Evolutionary conservation across 2,329 filamentous ascomycete genomes (phyloP), one percentile per base, ranked within the genome.

Genomic region (Thermochaetoides dissita): DNA sequence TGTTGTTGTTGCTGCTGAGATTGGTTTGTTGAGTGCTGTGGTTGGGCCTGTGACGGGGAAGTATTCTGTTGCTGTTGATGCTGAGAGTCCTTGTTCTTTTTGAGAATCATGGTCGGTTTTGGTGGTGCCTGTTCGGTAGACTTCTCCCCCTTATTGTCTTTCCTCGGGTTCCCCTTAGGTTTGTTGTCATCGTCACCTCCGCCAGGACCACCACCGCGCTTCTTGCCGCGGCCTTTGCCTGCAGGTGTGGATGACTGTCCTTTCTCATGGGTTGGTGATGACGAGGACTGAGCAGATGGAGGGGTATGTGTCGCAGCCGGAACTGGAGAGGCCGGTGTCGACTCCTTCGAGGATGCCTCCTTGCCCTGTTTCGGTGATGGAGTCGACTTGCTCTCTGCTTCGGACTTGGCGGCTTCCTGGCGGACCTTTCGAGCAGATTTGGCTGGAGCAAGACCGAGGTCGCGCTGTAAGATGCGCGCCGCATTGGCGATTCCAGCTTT

Each of bases 381-480:
- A 24, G 17, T 24, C 17, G 17, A 24, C 17, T 71, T 72, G 9
- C 59, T 48, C 35, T 68, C 65, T 8, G 64, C 59, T 12, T 77
- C 73, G 1, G 69, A 66, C 57, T 76, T 76, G 9, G 71, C 69
- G 39, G 70, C 71, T 50, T 76, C 71, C 46, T 73, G 69, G 7
- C 74, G 69, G 10, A 73, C 72, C 54, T 72, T 71, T 44, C 77
- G 66, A 56, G 79, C 73, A 10, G 76, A 72, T 51, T 72, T 75
- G 33, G 74, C 74, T 8, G 75, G 73, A 45, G 72, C 79, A 1
- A 82, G 66, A 12, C 77, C 77, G 11, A 81, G 65, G 47, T 83
- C 78, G 31, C 78, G 71, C 56, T 81, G 76, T 11, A 83, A 53
- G 41, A 82, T 75, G 10, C 76, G 69, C 8, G 77, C 76, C 8